Percentiles rank a stretch among this genome's conserved stretches.
Conservation (phyloP, 1,139 yeast species). For the Debaryomycetaceae sp. region DNA sequence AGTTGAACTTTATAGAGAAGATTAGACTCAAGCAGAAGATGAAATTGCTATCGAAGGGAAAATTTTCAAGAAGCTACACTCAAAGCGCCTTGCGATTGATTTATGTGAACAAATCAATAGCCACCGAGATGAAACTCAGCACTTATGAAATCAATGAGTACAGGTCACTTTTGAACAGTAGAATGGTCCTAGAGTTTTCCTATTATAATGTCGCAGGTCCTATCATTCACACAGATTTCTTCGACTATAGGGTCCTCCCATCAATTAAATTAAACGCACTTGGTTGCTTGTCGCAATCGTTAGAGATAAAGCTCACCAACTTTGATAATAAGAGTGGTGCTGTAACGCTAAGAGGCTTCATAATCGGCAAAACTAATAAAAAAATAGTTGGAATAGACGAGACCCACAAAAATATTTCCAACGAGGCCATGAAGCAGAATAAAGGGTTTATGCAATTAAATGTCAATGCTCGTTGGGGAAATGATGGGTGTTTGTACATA, state of each 20-base stretch:
- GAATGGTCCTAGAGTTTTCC: constrained; percentile 53
- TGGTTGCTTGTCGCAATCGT: constrained; percentile 50
- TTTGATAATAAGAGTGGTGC: constrained; percentile 43
- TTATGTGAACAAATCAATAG: constrained; percentile 29
- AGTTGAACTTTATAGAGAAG: constrained; percentile 11
- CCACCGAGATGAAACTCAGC: constrained; percentile 11
- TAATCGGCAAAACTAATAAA: constrained; percentile 49
- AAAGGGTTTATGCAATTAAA: constrained; percentile 66
- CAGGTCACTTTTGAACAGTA: constrained; percentile 45
- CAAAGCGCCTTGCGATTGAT: constrained; percentile 32
- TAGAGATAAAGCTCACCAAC: constrained; percentile 45
- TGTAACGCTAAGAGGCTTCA: constrained; percentile 61
- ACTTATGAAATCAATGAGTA: constrained; percentile 36
- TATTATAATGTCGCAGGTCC: constrained; percentile 54
- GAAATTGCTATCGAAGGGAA: constrained; percentile 25
- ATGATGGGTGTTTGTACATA: constrained; percentile 69
- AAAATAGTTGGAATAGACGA: constrained; percentile 14
- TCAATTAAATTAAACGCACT: constrained; percentile 15
- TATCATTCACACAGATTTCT: constrained; percentile 53
- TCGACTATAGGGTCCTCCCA: constrained; percentile 53
- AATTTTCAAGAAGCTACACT: constrained; percentile 13
- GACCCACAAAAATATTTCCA: constrained; percentile 21
- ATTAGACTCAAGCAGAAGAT: constrained; percentile 16
- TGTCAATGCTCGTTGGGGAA: constrained; percentile 59
- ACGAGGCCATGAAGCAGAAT: constrained; percentile 24